Percentiles rank a stretch among this genome's conserved stretches.
Conservation (phyloP, 257 asterid species). For the Cordia subcordata region DNA sequence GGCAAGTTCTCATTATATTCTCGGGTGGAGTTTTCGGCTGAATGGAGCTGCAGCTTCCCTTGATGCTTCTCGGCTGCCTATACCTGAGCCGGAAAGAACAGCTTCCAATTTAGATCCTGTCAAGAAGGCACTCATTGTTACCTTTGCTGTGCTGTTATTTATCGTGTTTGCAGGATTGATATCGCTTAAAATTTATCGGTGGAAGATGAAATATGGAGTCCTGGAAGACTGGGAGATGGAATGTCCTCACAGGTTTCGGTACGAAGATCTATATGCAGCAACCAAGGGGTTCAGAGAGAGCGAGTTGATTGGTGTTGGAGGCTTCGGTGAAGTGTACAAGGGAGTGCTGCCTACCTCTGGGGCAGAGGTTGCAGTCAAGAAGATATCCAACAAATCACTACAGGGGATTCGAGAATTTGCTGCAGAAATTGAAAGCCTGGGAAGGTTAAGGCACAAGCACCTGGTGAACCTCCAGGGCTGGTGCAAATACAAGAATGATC, state of each 20-base stretch:
- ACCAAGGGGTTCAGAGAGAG: conserved; percentile 12
- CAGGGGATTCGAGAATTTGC: conserved; percentile 18
- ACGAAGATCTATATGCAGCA: conserved; percentile 9
- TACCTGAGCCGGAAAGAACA: background rate
- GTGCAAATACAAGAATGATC: conserved; percentile 17
- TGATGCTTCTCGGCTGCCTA: background rate
- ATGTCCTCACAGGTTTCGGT: conserved; percentile 18
- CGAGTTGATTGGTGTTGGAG: conserved; percentile 15
- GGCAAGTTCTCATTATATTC: conserved; percentile 9
- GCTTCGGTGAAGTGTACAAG: conserved; percentile 19
- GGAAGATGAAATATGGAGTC: conserved; percentile 5
- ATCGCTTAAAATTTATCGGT: background rate
- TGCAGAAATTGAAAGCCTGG: conserved; percentile 19
- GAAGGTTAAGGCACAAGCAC: conserved; percentile 22
- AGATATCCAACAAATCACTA: conserved; percentile 9
- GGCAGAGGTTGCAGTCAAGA: conserved; percentile 15
- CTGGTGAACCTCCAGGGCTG: conserved; percentile 16
- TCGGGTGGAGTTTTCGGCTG: conserved; percentile 12
- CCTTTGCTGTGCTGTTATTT: background rate
- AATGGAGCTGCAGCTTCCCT: background rate
- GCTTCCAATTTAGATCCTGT: background rate
- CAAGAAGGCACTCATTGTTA: background rate
- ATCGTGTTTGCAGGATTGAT: background rate
- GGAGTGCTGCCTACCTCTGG: conserved; percentile 6
- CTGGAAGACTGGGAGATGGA: conserved; percentile 15